Conservation (phyloP, 1,139 yeast genomes). For the Protomyces macrosporus region DNA sequence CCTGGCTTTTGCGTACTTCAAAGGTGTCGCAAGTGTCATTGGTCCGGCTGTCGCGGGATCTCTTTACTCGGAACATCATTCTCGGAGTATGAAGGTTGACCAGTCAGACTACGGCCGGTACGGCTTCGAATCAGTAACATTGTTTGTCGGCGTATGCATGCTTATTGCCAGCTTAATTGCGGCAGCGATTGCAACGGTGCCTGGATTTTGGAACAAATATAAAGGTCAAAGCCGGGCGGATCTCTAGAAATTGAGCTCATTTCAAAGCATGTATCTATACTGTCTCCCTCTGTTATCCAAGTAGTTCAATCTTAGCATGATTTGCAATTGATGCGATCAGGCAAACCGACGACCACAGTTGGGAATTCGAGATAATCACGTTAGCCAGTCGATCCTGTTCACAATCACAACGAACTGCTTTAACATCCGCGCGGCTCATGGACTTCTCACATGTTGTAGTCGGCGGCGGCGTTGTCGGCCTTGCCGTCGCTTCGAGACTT, state of each 20-base stretch:
- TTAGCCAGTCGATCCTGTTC: too few species aligned
- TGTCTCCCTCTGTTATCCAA: too few species aligned
- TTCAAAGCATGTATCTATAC: too few species aligned
- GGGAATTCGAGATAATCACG: too few species aligned
- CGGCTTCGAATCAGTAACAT: neutral
- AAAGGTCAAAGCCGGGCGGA: too few species aligned
- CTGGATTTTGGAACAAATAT: neutral
- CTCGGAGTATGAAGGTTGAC: neutral
- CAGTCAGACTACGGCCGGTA: neutral
- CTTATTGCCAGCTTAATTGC: neutral
- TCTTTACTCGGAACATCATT: neutral
- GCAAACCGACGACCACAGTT: too few species aligned
- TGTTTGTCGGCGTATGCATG: neutral
- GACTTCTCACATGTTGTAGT: constrained; percentile 76
- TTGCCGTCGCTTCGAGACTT: constrained; percentile 71
- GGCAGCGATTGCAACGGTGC: neutral
- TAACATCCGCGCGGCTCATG: neutral
- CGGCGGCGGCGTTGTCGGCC: constrained; percentile 87
- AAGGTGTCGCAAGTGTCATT: constrained; percentile 9
- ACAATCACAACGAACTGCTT: too few species aligned
- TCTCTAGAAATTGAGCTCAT: too few species aligned
- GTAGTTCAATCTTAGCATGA: too few species aligned
- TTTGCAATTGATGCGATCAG: too few species aligned
- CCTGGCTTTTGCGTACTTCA: constrained; percentile 8
- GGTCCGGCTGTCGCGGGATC: constrained; percentile 15